Percentiles rank a stretch among this genome's conserved stretches.
These are phyloP conservation scores for Fragaria nilgerrensis DNA, from an alignment of 306 rosid genomes.

Conservation along the genomic window DNA sequence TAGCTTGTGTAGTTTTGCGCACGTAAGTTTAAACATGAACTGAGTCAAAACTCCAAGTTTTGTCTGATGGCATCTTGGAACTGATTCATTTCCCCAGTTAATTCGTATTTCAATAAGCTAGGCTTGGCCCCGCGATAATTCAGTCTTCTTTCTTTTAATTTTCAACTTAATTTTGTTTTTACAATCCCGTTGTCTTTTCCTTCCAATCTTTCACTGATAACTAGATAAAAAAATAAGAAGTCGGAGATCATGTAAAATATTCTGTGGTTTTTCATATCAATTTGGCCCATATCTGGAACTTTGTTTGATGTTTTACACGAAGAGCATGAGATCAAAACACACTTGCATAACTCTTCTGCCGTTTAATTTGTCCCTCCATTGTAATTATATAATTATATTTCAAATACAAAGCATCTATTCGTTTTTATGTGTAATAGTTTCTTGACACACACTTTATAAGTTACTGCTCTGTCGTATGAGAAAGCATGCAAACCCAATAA, in stretches of 20 bases:
- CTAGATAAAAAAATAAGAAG: not conserved
- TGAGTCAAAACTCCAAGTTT: not conserved
- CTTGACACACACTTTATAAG: not conserved
- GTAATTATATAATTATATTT: not conserved
- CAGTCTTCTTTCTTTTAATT: not conserved
- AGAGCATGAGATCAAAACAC: not conserved
- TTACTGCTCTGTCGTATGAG: not conserved
- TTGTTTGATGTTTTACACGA: not conserved
- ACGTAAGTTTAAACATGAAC: not conserved
- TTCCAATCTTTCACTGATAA: not conserved
- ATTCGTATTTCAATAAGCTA: not conserved
- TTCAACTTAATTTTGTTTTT: not conserved
- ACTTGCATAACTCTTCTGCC: not conserved
- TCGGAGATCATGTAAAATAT: not conserved
- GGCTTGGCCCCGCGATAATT: not conserved
- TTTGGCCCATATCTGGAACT: not conserved
- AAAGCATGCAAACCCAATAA: not conserved
- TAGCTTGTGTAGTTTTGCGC: not conserved
- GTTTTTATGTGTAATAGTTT: not conserved
- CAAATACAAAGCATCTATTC: not conserved
- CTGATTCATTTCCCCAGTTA: not conserved
- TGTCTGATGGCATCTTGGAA: not conserved
- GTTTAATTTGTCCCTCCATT: not conserved
- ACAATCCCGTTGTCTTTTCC: slow-evolving; percentile 3
- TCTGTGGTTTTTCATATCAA: not conserved